Percentiles rank a stretch among this genome's conserved stretches.
phyloP scores from a whole-genome alignment of 805 yeast genomes.

The Saccharomycopsis capsularis region DNA sequence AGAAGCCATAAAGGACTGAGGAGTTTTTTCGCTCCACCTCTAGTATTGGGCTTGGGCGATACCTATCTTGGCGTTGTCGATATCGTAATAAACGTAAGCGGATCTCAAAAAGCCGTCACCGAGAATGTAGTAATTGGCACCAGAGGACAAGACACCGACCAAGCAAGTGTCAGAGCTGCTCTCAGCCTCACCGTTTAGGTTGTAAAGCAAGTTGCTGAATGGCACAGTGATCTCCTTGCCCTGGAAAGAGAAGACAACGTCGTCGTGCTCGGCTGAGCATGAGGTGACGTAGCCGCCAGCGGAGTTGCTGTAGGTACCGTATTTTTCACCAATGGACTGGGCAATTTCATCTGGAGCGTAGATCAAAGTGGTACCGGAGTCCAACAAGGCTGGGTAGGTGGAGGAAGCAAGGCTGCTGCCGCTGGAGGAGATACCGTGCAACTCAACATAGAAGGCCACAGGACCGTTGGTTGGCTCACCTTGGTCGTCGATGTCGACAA shows the following conservation, averaged over 20 bases:
- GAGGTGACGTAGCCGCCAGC: slow-evolving; percentile 41
- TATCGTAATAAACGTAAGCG: slow-evolving; percentile 49
- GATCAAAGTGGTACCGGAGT: slow-evolving; percentile 38
- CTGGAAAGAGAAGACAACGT: slow-evolving; percentile 46
- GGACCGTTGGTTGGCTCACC: slow-evolving; percentile 13
- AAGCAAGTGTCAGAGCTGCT: slow-evolving; percentile 30
- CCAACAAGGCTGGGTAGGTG: slow-evolving; percentile 35
- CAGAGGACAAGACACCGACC: slow-evolving; percentile 34
- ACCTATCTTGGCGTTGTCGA: slow-evolving; percentile 37
- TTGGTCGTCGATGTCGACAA: slow-evolving; percentile 17
- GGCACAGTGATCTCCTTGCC: slow-evolving; percentile 51
- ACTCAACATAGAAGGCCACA: slow-evolving; percentile 19
- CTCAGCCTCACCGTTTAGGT: slow-evolving; percentile 3
- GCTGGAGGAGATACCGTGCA: slow-evolving; percentile 24
- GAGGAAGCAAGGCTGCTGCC: slow-evolving; percentile 22
- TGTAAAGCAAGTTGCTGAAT: slow-evolving; percentile 29
- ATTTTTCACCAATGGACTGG: slow-evolving; percentile 14
- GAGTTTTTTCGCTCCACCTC: no score
- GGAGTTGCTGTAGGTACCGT: slow-evolving; percentile 30
- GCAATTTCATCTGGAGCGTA: slow-evolving; percentile 38
- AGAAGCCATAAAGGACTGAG: no score
- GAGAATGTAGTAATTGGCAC: slow-evolving; percentile 34
- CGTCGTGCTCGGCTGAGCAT: slow-evolving; percentile 35
- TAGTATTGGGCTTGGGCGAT: slow-evolving; percentile 40
- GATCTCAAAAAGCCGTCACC: slow-evolving; percentile 50